phyloP scores from a whole-genome alignment of 805 yeast genomes.

The Lipomyces yamadae region DNA sequence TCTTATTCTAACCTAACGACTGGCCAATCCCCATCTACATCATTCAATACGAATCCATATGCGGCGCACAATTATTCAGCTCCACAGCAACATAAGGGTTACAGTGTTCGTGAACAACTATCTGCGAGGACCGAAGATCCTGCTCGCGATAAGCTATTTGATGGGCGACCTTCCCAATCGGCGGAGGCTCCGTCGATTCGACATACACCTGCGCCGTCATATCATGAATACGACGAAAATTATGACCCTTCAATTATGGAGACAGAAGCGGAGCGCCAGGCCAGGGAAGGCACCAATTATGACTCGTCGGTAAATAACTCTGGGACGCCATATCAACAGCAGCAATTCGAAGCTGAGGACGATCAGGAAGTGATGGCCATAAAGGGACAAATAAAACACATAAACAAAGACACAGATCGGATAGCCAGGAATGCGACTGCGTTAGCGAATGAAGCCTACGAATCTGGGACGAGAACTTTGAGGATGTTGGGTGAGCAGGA shows the following conservation, averaged over 20 bases:
- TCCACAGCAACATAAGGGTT: too few species aligned
- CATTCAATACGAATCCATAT: not conserved
- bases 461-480: conserved; percentile 9
- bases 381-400: conserved; percentile 13
- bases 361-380: conserved; percentile 1
- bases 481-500: conserved; percentile 10
- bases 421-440: not conserved
- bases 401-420: conserved; percentile 8
- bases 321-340: not conserved
- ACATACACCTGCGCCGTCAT: not conserved
- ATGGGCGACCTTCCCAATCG: not conserved
- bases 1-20: not conserved
- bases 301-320: not conserved
- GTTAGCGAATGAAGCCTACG: conserved; percentile 13
- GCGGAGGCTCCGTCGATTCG: not conserved
- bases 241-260: conserved; percentile 32
- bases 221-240: conserved; percentile 8
- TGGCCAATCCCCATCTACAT: not conserved
- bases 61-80: not conserved
- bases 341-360: conserved; percentile 13
- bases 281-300: not conserved
- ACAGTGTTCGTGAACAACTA: too few species aligned
- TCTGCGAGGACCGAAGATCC: not conserved
- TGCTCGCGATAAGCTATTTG: not conserved
- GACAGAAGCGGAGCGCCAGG: conserved; percentile 21